Evolutionary conservation across 1,284 basidiomycete genomes (phyloP).

Genomic region (Microbotryum scabiosae): DNA sequence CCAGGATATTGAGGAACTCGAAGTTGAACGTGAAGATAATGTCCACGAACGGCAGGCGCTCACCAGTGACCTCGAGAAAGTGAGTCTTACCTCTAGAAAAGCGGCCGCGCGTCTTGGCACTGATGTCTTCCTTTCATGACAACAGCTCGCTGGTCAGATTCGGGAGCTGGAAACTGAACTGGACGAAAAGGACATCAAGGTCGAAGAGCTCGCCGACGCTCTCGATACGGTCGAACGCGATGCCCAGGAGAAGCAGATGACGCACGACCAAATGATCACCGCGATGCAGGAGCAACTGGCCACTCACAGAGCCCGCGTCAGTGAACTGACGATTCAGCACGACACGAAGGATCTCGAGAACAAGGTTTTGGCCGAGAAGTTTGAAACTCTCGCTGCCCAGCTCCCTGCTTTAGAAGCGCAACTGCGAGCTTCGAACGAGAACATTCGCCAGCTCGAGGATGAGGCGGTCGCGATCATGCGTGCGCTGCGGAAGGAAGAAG

Average conservation of each 20-base stretch:
- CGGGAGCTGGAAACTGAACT: conserved; percentile 54
- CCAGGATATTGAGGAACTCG: conserved; percentile 62
- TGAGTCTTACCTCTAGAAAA: conserved; percentile 41
- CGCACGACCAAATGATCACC: conserved; percentile 59
- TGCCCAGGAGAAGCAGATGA: conserved; percentile 59
- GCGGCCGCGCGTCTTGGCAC: background rate
- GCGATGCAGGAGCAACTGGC: conserved; percentile 60
- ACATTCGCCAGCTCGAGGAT: conserved; percentile 36
- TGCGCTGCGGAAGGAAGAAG: conserved; percentile 52
- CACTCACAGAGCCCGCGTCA: conserved; percentile 30
- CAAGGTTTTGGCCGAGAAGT: conserved; percentile 45
- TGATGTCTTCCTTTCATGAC: background rate
- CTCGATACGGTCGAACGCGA: conserved; percentile 47
- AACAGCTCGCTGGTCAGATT: conserved; percentile 48
- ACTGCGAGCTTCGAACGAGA: conserved; percentile 24
- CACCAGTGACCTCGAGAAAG: conserved; percentile 63
- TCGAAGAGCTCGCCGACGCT: conserved; percentile 42
- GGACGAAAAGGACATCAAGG: conserved; percentile 41
- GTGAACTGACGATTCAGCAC: conserved; percentile 33
- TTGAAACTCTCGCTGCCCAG: conserved; percentile 66
- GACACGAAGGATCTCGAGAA: conserved; percentile 30
- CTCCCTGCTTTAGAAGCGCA: conserved; percentile 43
- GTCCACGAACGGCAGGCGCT: conserved; percentile 59
- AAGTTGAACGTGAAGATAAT: conserved; percentile 60
- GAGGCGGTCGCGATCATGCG: conserved; percentile 58